Evolutionary conservation across 345 rosid genomes (phyloP), one percentile per base, ranked within the genome.

Genomic region (Nephelium lappaceum): DNA sequence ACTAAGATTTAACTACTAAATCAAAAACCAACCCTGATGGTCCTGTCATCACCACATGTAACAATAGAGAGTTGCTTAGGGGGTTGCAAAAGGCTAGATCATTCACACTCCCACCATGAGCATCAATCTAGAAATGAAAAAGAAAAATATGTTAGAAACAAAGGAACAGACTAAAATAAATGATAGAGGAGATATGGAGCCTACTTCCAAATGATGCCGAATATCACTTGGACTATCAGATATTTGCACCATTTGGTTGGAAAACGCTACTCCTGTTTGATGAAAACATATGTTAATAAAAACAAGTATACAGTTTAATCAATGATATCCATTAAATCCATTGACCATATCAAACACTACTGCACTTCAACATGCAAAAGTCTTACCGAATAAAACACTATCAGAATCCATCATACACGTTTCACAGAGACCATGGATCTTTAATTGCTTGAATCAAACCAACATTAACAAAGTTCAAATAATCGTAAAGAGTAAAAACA

Each of bases 1-100:
- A 51, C 55, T 21, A 76, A 18, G 24, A 42, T 55, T 39, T n/a
- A 53, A 77, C 60, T 45, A n/a, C 65, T 53, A 24, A 41, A 18
- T 66, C 49, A 68, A 24, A 18, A n/a, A 67, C 82, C 21, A 78
- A 93, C 98, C 97, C 85, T 91, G 76, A 94, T 83, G 81, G 84
- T 83, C 91, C 83, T 83, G 89, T 94, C 98, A 79, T 92, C 95
- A 62, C 98, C 98, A 75, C 98, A 92, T 55, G 98, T 94, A 77
- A 93, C 84, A 25, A 91, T 77, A 25, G 76, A 82, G 16, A 83
- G 86, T 78, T 87, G 90, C 82, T 85, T 85, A 64, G 72, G 43
- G 92, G 91, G 71, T 66, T 83, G 69, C 85, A 84, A 57, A 94
- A 94, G 42, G 93, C 95, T 79, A 94, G 80, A 84, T 94, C 95